Base-by-base conservation (phyloP, 768 basidiomycete genomes). In the Cystobasidium onofrii region DNA sequence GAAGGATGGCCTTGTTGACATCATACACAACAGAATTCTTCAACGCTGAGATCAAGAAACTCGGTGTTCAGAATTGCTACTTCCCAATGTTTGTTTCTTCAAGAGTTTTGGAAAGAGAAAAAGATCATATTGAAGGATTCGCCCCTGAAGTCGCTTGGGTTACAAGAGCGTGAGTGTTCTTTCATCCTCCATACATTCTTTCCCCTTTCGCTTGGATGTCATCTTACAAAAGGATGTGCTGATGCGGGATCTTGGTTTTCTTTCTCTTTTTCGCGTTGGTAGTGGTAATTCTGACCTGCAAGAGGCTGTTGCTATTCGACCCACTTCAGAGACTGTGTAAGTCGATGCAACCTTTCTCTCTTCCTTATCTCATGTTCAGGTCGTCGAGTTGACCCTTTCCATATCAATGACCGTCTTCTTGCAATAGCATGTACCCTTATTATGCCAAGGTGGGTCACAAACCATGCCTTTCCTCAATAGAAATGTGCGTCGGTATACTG, bases 101-200 rank as follows among this genome's bases (percentile, higher is more conserved):
- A 73, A 92, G 90, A 72, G 90, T 94, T 29, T 86, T 99, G 72
- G 94, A 99, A 82, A 86, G 90, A 66, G 96, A 99, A 82, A 98
- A 98, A 84, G 88, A 98, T 78, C 96, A 99, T 81, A 92, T 99
- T 74, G 96, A 98, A 81, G 96, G 96, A 1, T 99, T 99, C 83
- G 95, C 95, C 73, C 94, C 96, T 1, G 96, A 99, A 82, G 96
- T 99, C 39, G 96, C 96, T n/a, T 99, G 96, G 96, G 96, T 99
- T 72, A 99, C 96, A 29, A 85, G 87, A 82, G 95, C 95, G 90
- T 92, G 79, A 80, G 91, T n/a, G n/a, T n/a, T n/a, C n/a, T n/a
- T n/a, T n/a, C n/a, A n/a, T n/a, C n/a, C n/a, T n/a, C n/a, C n/a
- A n/a, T n/a, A n/a, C n/a, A n/a, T n/a, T n/a, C n/a, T n/a, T n/a